Evolutionary conservation across 1,284 basidiomycete species (phyloP), one percentile per base, ranked within the genome.

Genomic region (Phaffia rhodozyma): DNA sequence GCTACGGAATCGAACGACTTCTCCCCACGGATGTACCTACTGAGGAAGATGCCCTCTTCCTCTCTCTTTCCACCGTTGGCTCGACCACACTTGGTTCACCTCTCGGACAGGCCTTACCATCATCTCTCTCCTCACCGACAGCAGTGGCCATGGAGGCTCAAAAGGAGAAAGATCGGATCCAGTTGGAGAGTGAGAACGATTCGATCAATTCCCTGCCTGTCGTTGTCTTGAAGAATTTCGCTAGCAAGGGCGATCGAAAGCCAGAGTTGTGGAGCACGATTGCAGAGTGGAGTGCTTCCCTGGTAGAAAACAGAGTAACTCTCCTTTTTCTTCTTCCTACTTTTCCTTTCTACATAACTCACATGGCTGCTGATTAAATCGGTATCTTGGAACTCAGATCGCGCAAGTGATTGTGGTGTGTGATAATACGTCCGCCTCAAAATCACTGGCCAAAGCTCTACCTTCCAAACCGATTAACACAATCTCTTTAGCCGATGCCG

Each of bases 341-440:
- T 49, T 23, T 34, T 34, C 32, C 13, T 7, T 43, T 43, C 38
- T 11, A 43, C 5, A 23, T 34, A 27, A 16, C 23, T 16, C 16
- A 29, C 25, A 21, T 43, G 29, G 6, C 25, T 9, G 21, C 32
- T 58, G 20, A 23, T 50, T 5, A 43, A 34, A 2, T 16, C 13
- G 5, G 5, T 7, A 2, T 9, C 38, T 43, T 38, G 27, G 60
- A 5, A 7, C 13, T 43, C 66, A 84, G 84, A 79, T 91, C 62
- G 94, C 94, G 0, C 94, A 98, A 74, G 91, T 97, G 51, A 80
- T 98, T 56, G 85, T 97, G 54, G 79, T 93, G 47, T 89, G 88
- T 69, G 91, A 97, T 72, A 92, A 92, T 69, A 83, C 87, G 29
- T 90, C 92, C 68, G 87, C 91, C 61, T 81, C 84, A 1, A 97